These are phyloP conservation scores for Hebeloma cylindrosporum DNA, from an alignment of 768 basidiomycete species.

Conservation along the genomic window DNA sequence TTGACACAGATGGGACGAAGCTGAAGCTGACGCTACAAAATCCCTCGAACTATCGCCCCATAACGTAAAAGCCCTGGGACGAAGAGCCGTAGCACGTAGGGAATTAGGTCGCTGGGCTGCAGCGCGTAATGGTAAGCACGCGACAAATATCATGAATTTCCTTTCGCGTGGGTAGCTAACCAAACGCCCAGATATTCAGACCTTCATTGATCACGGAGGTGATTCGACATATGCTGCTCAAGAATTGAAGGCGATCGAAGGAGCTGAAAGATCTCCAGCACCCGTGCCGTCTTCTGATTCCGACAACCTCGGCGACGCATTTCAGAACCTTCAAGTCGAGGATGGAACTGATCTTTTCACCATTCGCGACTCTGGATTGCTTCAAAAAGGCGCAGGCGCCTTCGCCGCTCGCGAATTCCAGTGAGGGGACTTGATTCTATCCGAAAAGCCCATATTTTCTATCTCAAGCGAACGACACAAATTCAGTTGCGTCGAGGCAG, in stretches of 20 bases:
- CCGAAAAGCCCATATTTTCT: background rate
- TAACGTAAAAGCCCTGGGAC: constrained; percentile 1
- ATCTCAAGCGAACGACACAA: background rate
- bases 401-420: background rate
- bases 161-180: background rate
- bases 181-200: background rate
- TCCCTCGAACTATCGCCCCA: background rate
- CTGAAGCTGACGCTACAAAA: background rate
- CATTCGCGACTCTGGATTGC: background rate
- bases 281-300: background rate
- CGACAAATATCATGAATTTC: background rate
- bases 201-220: constrained; percentile 1
- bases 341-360: background rate
- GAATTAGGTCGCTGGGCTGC: background rate
- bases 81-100: background rate
- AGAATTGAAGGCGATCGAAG: background rate
- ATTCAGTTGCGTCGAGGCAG: background rate
- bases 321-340: background rate
- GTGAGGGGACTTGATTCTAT: constrained; percentile 3
- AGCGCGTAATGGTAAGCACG: background rate
- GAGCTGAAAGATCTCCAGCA: background rate
- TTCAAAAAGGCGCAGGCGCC: background rate
- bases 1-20: background rate
- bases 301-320: background rate
- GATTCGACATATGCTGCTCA: background rate